These are phyloP conservation scores for Cercospora sojina DNA, from an alignment of 2,329 filamentous ascomycete genomes.

Conservation along the genomic window DNA sequence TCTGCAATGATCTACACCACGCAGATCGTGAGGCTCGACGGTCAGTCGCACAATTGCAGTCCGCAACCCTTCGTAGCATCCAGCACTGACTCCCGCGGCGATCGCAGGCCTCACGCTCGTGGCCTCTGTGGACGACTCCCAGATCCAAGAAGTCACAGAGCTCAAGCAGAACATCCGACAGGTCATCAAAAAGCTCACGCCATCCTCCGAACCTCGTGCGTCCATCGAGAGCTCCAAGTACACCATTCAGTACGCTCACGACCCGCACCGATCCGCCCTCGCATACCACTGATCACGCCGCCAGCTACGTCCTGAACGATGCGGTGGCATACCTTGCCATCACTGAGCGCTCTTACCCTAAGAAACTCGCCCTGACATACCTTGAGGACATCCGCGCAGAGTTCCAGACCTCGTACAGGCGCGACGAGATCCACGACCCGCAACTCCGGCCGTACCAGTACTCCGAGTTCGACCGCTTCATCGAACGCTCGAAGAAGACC, in stretches of 20 bases:
- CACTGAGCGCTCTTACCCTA: slow-evolving; percentile 89
- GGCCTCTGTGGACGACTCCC: slow-evolving; percentile 88
- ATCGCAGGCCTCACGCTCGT: slow-evolving; percentile 82
- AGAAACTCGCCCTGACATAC: slow-evolving; percentile 98
- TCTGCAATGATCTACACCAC: slow-evolving; percentile 57
- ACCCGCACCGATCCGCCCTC: not conserved
- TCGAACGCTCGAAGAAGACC: slow-evolving; percentile 85
- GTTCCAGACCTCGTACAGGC: slow-evolving; percentile 82
- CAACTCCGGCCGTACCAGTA: slow-evolving; percentile 88
- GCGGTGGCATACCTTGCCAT: slow-evolving; percentile 91
- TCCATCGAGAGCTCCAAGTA: slow-evolving; percentile 83
- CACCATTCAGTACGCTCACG: slow-evolving; percentile 72
- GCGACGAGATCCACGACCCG: slow-evolving; percentile 69
- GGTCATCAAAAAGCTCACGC: slow-evolving; percentile 81
- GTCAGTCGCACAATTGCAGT: slow-evolving; percentile 51
- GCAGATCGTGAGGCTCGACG: slow-evolving; percentile 90
- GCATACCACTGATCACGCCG: slow-evolving; percentile 25
- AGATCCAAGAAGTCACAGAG: slow-evolving; percentile 74
- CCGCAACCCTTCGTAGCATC: slow-evolving; percentile 8
- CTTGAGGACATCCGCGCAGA: slow-evolving; percentile 87
- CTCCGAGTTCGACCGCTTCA: slow-evolving; percentile 97
- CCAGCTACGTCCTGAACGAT: slow-evolving; percentile 78
- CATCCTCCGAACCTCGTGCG: slow-evolving; percentile 85
- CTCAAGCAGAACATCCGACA: slow-evolving; percentile 90
- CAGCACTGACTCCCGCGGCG: slow-evolving; percentile 21